A percentile compares a stretch with the other conserved stretches of the same genome.
Evolutionary conservation across 352 stramenopile genomes (phyloP).

Genomic region (Thalassiosira hispida): DNA sequence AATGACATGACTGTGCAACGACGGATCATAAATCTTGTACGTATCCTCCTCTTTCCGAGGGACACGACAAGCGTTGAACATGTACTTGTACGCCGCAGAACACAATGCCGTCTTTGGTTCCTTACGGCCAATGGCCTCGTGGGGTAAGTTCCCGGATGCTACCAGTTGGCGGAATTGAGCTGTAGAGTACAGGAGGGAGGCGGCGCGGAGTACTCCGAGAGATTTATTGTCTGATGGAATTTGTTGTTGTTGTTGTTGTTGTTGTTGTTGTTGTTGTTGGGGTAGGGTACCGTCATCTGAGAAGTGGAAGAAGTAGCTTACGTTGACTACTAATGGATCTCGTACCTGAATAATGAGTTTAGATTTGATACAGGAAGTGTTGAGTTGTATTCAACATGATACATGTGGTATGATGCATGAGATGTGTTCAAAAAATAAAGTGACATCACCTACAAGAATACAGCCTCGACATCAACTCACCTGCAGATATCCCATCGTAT

Average conservation of each 20-base stretch:
- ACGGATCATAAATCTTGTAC: conserved; percentile 89
- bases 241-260: conserved; percentile 41
- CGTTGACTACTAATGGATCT: conserved; percentile 96
- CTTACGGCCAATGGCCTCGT: conserved; percentile 90
- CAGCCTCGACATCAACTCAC: conserved; percentile 29
- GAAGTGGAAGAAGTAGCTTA: conserved; percentile 97
- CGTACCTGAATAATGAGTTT: conserved; percentile 61
- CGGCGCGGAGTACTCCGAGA: conserved; percentile 82
- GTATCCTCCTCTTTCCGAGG: conserved; percentile 88
- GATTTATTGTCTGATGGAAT: conserved; percentile 82
- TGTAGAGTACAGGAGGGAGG: conserved; percentile 88
- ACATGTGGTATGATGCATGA: too few species aligned
- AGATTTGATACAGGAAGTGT: neutral
- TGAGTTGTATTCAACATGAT: neutral
- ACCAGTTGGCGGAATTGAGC: conserved; percentile 91
- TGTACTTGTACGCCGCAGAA: conserved; percentile 86
- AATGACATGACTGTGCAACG: conserved; percentile 88
- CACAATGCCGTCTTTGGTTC: conserved; percentile 89
- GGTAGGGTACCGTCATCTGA: conserved; percentile 90
- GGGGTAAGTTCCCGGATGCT: conserved; percentile 86
- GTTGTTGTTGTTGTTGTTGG: conserved; percentile 47
- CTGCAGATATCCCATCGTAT: conserved; percentile 95
- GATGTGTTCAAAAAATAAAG: neutral
- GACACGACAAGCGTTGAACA: conserved; percentile 94
- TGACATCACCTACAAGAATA: too few species aligned